These are phyloP conservation scores for Claviceps sp. DNA, from an alignment of 2,329 filamentous ascomycete species.

Conservation along the genomic window DNA sequence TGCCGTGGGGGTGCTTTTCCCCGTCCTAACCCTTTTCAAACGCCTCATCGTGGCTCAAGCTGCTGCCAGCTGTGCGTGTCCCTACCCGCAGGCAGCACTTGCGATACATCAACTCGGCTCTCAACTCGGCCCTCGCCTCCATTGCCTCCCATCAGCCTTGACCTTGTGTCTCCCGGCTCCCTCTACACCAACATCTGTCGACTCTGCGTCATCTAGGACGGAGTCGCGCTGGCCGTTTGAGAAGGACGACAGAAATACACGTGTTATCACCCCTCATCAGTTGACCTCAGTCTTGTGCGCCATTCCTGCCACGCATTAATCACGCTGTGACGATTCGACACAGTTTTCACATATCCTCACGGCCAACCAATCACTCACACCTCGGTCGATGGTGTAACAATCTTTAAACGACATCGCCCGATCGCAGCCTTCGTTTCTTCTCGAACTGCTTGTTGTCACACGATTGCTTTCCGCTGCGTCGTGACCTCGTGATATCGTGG, in stretches of 20 bases:
- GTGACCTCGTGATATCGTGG: background rate
- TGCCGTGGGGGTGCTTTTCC: background rate
- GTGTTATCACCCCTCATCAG: background rate
- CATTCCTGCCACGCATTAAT: background rate
- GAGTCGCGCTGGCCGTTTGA: background rate
- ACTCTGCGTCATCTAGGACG: background rate
- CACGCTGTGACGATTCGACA: conserved; percentile 1
- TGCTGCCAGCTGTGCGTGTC: background rate
- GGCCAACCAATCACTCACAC: background rate
- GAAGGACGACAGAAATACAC: background rate
- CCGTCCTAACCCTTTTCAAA: background rate
- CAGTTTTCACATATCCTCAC: background rate
- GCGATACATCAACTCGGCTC: background rate
- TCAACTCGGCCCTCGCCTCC: background rate
- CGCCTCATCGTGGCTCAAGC: background rate
- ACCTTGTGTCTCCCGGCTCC: background rate
- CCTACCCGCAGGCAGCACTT: background rate
- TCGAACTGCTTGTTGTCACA: background rate
- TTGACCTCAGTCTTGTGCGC: background rate
- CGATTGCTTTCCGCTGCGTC: background rate
- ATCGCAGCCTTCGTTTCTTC: conserved; percentile 1
- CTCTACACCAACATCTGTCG: background rate
- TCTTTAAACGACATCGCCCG: background rate
- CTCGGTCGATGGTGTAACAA: background rate
- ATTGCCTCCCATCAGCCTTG: background rate